Evolutionary conservation across 176 grass and related monocot species (phyloP).

Genomic region (Paspalum notatum): DNA sequence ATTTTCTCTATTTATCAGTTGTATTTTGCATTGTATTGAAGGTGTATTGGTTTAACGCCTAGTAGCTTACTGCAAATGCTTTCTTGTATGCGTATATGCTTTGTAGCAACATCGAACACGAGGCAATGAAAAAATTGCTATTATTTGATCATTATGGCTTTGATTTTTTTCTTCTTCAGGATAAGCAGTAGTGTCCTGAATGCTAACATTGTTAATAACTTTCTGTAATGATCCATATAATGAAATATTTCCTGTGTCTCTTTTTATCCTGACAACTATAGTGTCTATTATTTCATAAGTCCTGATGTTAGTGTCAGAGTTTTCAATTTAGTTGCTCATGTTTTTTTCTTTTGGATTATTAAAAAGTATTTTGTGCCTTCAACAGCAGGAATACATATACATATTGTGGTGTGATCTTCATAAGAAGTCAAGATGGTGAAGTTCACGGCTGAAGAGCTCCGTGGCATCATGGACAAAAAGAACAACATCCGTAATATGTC

Average conservation of each 20-base stretch:
- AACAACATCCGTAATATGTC: background rate
- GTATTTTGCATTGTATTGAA: no score
- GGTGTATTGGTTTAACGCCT: no score
- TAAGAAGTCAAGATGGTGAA: conserved; percentile 1
- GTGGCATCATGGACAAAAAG: background rate
- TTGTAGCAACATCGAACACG: no score
- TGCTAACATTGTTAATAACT: background rate
- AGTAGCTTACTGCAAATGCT: no score
- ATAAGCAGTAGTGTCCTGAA: no score
- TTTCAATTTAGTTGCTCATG: background rate
- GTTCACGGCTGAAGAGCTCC: background rate
- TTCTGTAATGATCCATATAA: background rate
- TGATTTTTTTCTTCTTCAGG: no score
- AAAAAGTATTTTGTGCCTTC: background rate
- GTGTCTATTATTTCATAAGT: background rate
- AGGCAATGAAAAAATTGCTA: no score
- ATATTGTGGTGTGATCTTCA: background rate
- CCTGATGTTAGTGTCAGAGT: background rate
- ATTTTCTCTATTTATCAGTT: no score
- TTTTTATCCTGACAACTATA: background rate
- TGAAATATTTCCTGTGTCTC: no score
- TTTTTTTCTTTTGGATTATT: background rate
- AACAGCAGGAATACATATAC: background rate
- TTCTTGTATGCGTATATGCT: no score
- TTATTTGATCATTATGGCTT: no score